These are phyloP conservation scores for Starmerella khaoyaiensis DNA, from an alignment of 805 yeast species.

Conservation along the genomic window DNA sequence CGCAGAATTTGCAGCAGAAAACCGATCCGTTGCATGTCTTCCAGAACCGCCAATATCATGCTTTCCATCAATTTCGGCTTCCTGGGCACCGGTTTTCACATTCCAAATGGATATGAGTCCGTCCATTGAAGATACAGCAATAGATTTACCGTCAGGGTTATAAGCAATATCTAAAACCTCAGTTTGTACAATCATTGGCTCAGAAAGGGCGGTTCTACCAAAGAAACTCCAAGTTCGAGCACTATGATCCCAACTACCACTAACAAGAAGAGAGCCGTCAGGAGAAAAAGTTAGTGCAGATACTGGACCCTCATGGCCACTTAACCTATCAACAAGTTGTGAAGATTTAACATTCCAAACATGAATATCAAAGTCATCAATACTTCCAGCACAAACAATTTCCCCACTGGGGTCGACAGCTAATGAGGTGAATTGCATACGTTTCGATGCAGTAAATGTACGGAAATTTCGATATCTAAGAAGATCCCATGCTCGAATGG, in stretches of 20 bases:
- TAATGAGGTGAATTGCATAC: conserved; percentile 73
- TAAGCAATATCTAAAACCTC: conserved; percentile 74
- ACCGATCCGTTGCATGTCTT: conserved; percentile 68
- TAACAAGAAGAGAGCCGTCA: conserved; percentile 58
- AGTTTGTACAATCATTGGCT: conserved; percentile 72
- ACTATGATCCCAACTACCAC: conserved; percentile 95
- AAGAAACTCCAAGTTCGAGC: conserved; percentile 87
- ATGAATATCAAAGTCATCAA: conserved; percentile 77
- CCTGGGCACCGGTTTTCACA: conserved; percentile 65
- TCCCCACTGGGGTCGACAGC: conserved; percentile 98
- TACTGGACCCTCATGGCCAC: conserved; percentile 95
- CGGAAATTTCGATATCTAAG: conserved; percentile 86
- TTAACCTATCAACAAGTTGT: conserved; percentile 69
- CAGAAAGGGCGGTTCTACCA: conserved; percentile 73
- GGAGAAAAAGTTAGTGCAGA: conserved; percentile 83
- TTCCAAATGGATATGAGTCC: conserved; percentile 82
- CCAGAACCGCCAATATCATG: conserved; percentile 72
- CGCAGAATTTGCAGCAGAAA: conserved; percentile 64
- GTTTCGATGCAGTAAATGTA: conserved; percentile 79
- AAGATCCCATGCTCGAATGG: conserved; percentile 94
- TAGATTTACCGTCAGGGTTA: conserved; percentile 86
- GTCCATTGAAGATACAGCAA: conserved; percentile 77
- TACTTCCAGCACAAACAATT: conserved; percentile 86
- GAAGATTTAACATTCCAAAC: conserved; percentile 98
- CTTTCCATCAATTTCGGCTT: conserved; percentile 72